Evolutionary conservation across 768 basidiomycete species (phyloP).

Genomic region (Lyophyllum atratum): DNA sequence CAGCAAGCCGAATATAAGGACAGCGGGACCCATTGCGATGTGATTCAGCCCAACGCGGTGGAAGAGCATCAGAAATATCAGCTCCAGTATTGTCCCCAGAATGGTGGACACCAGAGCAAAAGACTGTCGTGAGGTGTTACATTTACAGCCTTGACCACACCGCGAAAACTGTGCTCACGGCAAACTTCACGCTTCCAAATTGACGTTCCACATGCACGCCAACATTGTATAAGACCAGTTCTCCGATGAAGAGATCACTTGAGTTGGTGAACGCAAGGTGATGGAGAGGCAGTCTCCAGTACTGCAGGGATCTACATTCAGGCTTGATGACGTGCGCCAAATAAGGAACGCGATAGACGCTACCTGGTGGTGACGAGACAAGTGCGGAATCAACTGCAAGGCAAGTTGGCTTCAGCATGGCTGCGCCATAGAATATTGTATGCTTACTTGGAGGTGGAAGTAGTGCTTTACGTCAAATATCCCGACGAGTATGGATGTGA

Average conservation of each 20-base stretch:
- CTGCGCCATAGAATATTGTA: constrained; percentile 1
- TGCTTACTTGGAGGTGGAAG: constrained; percentile 75
- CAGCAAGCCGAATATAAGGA: constrained; percentile 75
- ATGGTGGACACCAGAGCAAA: constrained; percentile 71
- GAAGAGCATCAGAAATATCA: constrained; percentile 63
- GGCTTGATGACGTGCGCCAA: constrained; percentile 25
- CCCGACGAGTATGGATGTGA: constrained; percentile 73
- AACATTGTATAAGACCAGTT: constrained; percentile 72
- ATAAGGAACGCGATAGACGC: constrained; percentile 13
- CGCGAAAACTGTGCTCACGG: constrained; percentile 48
- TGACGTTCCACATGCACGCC: constrained; percentile 77
- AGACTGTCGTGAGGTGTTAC: constrained; percentile 50
- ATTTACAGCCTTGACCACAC: constrained; percentile 1
- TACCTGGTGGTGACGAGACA: constrained; percentile 90
- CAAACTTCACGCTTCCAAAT: constrained; percentile 87
- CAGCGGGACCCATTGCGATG: constrained; percentile 76
- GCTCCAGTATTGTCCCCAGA: constrained; percentile 68
- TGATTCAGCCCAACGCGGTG: constrained; percentile 70
- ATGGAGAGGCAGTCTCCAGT: constrained; percentile 80
- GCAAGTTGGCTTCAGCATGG: constrained; percentile 14
- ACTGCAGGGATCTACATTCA: constrained; percentile 53
- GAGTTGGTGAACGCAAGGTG: constrained; percentile 82
- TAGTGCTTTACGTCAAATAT: constrained; percentile 89
- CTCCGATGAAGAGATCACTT: constrained; percentile 79
- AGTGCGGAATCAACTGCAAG: constrained; percentile 77